Base-by-base conservation (phyloP, 352 stramenopile species). In the Globisporangium viniferum region DNA sequence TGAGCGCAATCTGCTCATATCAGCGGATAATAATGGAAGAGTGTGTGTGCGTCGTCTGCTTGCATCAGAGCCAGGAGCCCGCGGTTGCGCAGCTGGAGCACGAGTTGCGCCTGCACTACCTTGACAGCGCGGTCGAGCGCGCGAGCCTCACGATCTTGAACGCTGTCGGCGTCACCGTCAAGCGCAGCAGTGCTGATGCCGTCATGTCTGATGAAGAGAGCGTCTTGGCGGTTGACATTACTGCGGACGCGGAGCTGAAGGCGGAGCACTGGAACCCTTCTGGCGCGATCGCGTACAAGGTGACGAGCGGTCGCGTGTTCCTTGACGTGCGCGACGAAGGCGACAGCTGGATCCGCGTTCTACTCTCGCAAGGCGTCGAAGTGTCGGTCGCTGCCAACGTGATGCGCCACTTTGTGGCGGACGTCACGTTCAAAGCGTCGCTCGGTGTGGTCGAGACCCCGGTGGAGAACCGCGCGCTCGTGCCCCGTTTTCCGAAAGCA, bases 281-380 rank as follows among this genome's bases (percentile, higher is more conserved):
- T 20, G 60, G 51, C 6, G 18, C 44, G 8, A 58, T 73, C 20
- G 15, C 58, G 39, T 93, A 92, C 75, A 73, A 56, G 18, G 76
- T 90, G 18, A 49, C 60, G 0, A 60, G 69, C 9, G 83, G 86
- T 22, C 69, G 74, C 60, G 73, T 88, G 58, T 79, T 80, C 31
- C 58, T 93, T 61, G 81, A 92, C 73, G 78, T 90, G 46, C 86
- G 86, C 22, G 86, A 93, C 70, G 82, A 79, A 39, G 85, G 78
- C 18, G 79, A 93, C 61, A 83, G 76, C 58, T 93, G 85, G 85
- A 76, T 93, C 62, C 85, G 85, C 49, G 75, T 76, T 56, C 58
- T 71, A 22, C 66, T 93, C n/a, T 56, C 67, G 5, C 68, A 76
- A 6, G 82, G 76, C 57, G 73, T 85, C 58, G 66, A 67, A 4